Conservation (phyloP, 2,329 filamentous ascomycete species). For the Colletotrichum lindemuthianum region DNA sequence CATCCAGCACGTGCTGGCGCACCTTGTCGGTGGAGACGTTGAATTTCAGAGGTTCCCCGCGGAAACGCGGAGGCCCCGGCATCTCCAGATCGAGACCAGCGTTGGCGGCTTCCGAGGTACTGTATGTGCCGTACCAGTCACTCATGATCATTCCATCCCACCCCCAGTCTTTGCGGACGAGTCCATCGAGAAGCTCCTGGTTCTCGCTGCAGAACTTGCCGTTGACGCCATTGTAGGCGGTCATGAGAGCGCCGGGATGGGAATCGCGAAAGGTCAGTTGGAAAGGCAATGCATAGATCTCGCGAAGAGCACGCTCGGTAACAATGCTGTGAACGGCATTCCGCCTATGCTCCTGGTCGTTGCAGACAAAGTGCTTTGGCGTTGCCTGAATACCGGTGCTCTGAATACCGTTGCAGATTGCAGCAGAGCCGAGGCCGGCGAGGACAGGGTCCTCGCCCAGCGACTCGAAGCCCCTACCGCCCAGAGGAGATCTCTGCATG, state of each 20-base stretch:
- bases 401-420: constrained; percentile 65
- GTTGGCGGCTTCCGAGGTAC: constrained; percentile 58
- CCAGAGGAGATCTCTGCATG: constrained; percentile 69
- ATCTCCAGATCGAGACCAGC: constrained; percentile 69
- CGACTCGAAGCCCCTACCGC: constrained; percentile 69
- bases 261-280: constrained; percentile 64
- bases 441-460: constrained; percentile 68
- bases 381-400: constrained; percentile 65
- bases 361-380: constrained; percentile 70
- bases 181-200: constrained; percentile 57
- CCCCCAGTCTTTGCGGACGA: constrained; percentile 66
- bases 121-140: constrained; percentile 69
- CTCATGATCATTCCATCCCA: constrained; percentile 68
- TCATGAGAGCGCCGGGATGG: constrained; percentile 66
- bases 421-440: constrained; percentile 63
- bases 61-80: constrained; percentile 64
- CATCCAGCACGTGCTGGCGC: constrained; percentile 62
- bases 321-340: constrained; percentile 65
- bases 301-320: constrained; percentile 65
- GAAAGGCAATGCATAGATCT: constrained; percentile 68
- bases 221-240: constrained; percentile 68
- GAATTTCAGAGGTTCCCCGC: constrained; percentile 62
- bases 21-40: constrained; percentile 67
- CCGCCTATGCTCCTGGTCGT: constrained; percentile 68
- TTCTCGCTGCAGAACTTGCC: constrained; percentile 66